phyloP scores from a whole-genome alignment of 345 rosid genomes.

The Citrus mangshanensis region DNA sequence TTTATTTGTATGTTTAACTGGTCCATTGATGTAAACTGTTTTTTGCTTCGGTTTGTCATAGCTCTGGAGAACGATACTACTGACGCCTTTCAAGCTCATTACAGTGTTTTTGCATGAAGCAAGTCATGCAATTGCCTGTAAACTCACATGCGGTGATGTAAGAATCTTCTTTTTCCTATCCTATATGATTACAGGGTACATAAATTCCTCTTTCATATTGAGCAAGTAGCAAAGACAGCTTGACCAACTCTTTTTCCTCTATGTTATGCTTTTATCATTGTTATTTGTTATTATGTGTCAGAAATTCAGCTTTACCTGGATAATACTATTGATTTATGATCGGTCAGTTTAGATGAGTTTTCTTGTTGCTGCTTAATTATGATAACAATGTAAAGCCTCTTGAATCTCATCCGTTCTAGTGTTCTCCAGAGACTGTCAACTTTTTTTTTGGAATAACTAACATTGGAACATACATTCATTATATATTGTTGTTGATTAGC shows the following conservation, averaged over 20 bases:
- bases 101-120: constrained; percentile 95
- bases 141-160: constrained; percentile 95
- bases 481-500: not conserved
- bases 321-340: not conserved
- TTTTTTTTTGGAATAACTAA: not conserved
- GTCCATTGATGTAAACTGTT: not conserved
- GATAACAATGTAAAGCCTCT: not conserved
- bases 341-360: not conserved
- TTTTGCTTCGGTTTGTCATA: constrained; percentile 23
- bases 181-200: not conserved
- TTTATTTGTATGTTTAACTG: constrained; percentile 1
- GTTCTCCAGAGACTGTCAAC: not conserved
- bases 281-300: not conserved
- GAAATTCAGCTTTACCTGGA: not conserved
- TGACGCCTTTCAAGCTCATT: constrained; percentile 94
- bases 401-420: not conserved
- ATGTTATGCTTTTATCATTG: not conserved
- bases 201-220: not conserved
- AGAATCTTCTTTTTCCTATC: constrained; percentile 29
- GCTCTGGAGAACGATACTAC: constrained; percentile 91
- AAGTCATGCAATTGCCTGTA: constrained; percentile 97
- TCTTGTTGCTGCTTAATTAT: not conserved
- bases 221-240: not conserved
- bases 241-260: not conserved
- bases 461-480: not conserved